Percentiles rank a stretch among this genome's conserved stretches.
Conservation (phyloP, 2,329 filamentous ascomycete species). For the Neonectria magnoliae region DNA sequence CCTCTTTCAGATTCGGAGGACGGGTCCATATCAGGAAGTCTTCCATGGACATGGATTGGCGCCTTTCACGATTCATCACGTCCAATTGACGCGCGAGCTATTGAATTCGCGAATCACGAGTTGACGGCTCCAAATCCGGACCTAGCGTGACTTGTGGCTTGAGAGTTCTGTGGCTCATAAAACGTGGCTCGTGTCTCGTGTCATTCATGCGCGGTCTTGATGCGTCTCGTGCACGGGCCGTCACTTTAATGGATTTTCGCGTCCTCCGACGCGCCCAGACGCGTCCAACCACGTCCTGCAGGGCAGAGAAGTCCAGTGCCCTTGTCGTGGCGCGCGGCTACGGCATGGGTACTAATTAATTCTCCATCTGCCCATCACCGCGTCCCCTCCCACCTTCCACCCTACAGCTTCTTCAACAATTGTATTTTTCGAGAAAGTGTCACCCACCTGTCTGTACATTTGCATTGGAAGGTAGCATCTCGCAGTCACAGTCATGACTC, state of each 20-base stretch:
- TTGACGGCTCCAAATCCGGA: constrained; percentile 3
- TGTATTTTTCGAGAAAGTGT: constrained; percentile 29
- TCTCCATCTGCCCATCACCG: constrained; percentile 24
- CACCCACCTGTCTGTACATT: constrained; percentile 26
- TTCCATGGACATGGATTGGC: not conserved
- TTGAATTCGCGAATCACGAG: constrained; percentile 4
- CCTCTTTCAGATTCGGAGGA: constrained; percentile 26
- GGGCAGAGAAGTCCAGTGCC: constrained; percentile 12
- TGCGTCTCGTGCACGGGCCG: constrained; percentile 40
- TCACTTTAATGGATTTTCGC: constrained; percentile 45
- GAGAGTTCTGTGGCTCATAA: not conserved
- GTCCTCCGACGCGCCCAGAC: constrained; percentile 44
- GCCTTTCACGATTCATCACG: constrained; percentile 3
- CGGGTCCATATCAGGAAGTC: not conserved
- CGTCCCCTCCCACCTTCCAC: constrained; percentile 30
- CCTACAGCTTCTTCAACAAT: constrained; percentile 25
- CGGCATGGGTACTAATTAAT: constrained; percentile 33
- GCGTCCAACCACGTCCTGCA: constrained; percentile 42
- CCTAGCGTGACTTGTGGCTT: not conserved
- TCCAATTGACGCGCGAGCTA: constrained; percentile 30
- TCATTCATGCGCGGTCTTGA: constrained; percentile 26
- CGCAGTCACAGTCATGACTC: constrained; percentile 40
- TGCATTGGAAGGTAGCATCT: constrained; percentile 28
- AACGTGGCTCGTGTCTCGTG: constrained; percentile 17
- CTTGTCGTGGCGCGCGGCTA: constrained; percentile 37